Evolutionary conservation across 306 rosid genomes (phyloP).

Genomic region (Sophora flavescens): DNA sequence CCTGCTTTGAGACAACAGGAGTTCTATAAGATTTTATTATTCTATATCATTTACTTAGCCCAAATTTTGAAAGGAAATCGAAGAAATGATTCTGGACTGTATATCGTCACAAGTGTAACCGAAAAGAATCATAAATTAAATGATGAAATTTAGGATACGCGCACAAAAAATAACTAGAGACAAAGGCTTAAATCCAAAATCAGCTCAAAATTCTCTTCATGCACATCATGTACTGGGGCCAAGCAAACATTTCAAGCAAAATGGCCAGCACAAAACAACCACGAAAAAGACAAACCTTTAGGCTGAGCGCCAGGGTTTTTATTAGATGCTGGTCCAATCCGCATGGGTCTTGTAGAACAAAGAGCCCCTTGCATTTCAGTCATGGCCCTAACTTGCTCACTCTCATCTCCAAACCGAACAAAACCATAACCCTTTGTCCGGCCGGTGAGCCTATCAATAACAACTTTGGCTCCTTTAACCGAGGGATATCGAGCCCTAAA

Average conservation of each 20-base stretch:
- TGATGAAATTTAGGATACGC: conserved; percentile 22
- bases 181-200: conserved; percentile 13
- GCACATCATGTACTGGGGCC: not conserved
- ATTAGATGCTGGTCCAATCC: conserved; percentile 96
- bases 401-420: conserved; percentile 89
- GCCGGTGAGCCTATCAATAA: conserved; percentile 90
- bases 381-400: conserved; percentile 88
- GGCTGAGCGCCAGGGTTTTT: conserved; percentile 82
- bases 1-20: conserved; percentile 98
- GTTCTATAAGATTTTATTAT: conserved; percentile 74
- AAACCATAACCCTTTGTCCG: conserved; percentile 97
- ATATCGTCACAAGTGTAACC: conserved; percentile 64
- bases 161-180: conserved; percentile 25
- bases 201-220: not conserved
- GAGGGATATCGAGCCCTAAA: conserved; percentile 71
- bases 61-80: conserved; percentile 67
- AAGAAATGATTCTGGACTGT: conserved; percentile 66
- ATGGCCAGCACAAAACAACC: conserved; percentile 7
- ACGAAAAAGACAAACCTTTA: conserved; percentile 64
- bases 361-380: conserved; percentile 95
- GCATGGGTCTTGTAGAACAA: conserved; percentile 93
- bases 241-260: conserved; percentile 10
- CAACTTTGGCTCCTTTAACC: conserved; percentile 91
- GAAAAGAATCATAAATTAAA: conserved; percentile 46
- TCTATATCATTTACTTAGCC: conserved; percentile 63